Base-by-base conservation (phyloP, 805 yeast genomes). In the Schwanniomyces pseudopolymorphus region DNA sequence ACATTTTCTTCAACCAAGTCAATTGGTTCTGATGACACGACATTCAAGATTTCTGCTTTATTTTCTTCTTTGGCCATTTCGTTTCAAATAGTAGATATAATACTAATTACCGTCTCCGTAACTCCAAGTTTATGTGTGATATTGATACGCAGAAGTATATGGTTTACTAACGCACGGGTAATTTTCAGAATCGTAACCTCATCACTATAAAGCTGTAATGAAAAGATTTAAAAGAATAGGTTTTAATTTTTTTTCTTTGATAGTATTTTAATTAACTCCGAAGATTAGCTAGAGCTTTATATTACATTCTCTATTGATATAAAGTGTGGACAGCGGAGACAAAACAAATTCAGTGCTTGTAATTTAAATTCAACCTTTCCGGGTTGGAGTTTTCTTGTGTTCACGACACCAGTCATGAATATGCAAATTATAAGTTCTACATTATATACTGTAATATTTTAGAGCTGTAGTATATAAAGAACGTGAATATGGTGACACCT, bases 241-340 rank as follows among this genome's bases (percentile, higher is more conserved):
- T 19, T 45, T 45, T 41, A 45, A 28, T 38, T 43, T 55, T 48
- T 39, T 49, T 50, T 55, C 46, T 49, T 43, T 46, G 67, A 66
- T 63, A 64, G 66, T 58, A 54, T 48, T 41, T 51, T 52, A 47
- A 40, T 49, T 47, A 31, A 37, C 74, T 67, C 70, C 71, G 71
- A 64, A 55, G 46, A 49, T 54, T 52, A 55, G 73, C 59, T 72
- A 72, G 77, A 72, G 75, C 77, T 71, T 66, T 57, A 54, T 59
- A 59, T 52, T 55, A 53, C 26, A 26, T 45, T 54, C 51, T 45
- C 58, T 43, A 51, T 63, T 60, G 63, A 51, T 64, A 53, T 56
- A 55, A 61, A 68, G 77, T 72, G 75, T 72, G 77, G 77, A 72
- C 75, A 71, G 67, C 72, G 74, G 75, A 72, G 77, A 59, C 61